A percentile compares a stretch with the other conserved stretches of the same genome.
These are phyloP conservation scores for Rhizopogon salebrosus DNA, from an alignment of 768 basidiomycete species.

Conservation along the genomic window DNA sequence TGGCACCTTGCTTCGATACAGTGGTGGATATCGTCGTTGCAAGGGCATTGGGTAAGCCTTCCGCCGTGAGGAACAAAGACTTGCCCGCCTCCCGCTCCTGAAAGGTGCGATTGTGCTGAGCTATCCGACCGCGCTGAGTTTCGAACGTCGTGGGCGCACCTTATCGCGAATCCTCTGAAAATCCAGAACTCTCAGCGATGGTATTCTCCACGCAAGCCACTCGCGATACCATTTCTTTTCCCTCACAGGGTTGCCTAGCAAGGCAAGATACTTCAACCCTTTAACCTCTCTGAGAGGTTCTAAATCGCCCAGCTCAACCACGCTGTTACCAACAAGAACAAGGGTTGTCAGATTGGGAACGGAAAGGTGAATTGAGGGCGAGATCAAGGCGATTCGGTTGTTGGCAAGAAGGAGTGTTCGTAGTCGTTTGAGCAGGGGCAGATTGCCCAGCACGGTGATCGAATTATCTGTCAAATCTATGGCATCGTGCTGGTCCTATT, in stretches of 20 bases:
- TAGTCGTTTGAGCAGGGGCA: slow-evolving; percentile 83
- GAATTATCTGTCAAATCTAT: slow-evolving; percentile 94
- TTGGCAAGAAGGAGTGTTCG: slow-evolving; percentile 82
- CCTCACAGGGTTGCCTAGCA: slow-evolving; percentile 79
- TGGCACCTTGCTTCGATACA: slow-evolving; percentile 62
- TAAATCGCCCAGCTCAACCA: slow-evolving; percentile 78
- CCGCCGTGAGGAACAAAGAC: slow-evolving; percentile 75
- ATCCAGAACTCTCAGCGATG: slow-evolving; percentile 86
- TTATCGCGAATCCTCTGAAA: slow-evolving; percentile 93
- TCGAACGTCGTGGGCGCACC: slow-evolving; percentile 52
- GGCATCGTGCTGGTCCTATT: slow-evolving; percentile 86
- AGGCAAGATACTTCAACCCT: slow-evolving; percentile 67
- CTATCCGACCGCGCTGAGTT: slow-evolving; percentile 9
- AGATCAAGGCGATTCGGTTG: slow-evolving; percentile 83
- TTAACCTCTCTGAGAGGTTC: slow-evolving; percentile 76
- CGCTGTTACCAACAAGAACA: slow-evolving; percentile 78
- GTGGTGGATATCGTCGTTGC: slow-evolving; percentile 75
- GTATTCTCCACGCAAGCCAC: slow-evolving; percentile 89
- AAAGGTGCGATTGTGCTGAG: slow-evolving; percentile 21
- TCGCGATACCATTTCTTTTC: slow-evolving; percentile 96
- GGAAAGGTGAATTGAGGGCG: slow-evolving; percentile 75
- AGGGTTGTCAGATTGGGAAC: slow-evolving; percentile 81
- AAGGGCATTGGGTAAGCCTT: slow-evolving; percentile 72
- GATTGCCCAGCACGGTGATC: slow-evolving; percentile 74
- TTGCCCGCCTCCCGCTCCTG: slow-evolving; percentile 79